Evolutionary conservation across 345 rosid genomes (phyloP).

Genomic region (Bretschneidera sinensis): DNA sequence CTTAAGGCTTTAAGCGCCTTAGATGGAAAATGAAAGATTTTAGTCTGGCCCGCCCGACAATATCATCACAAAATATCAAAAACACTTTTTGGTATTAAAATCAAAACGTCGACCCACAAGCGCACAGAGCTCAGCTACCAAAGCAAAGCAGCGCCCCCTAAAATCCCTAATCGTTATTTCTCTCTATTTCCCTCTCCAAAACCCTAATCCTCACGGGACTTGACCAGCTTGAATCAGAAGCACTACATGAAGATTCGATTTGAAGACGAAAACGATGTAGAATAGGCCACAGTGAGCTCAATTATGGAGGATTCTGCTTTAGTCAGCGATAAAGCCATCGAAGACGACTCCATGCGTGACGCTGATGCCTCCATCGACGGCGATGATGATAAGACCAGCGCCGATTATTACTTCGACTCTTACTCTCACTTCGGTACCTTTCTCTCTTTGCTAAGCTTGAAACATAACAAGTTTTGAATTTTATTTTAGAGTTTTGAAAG

Average conservation of each 20-base stretch:
- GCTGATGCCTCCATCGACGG: conserved; percentile 34
- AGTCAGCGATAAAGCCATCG: conserved; percentile 29
- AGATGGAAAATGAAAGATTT: too few relatives aligned
- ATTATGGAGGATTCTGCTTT: conserved; percentile 30
- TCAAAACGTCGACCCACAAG: not conserved
- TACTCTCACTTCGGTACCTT: conserved; percentile 92
- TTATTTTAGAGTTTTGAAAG: not conserved
- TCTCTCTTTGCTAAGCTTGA: not conserved
- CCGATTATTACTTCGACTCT: conserved; percentile 97
- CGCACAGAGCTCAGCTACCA: not conserved
- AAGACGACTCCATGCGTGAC: conserved; percentile 52
- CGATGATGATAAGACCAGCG: conserved; percentile 77
- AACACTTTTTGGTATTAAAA: too few relatives aligned
- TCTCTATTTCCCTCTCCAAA: conserved; percentile 17
- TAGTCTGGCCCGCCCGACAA: too few relatives aligned
- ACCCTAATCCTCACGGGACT: conserved; percentile 25
- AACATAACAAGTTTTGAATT: too few relatives aligned
- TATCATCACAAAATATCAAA: too few relatives aligned
- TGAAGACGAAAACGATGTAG: conserved; percentile 44
- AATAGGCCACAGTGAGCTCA: conserved; percentile 32
- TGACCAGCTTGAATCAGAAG: conserved; percentile 10
- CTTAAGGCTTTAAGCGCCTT: too few relatives aligned
- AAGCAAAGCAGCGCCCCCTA: conserved; percentile 3
- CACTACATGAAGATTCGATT: conserved; percentile 47
- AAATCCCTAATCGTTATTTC: conserved; percentile 29